Percentiles rank a stretch among this genome's conserved stretches.
Conservation (phyloP, 352 stramenopile genomes). For the Pythium myriotylum region DNA sequence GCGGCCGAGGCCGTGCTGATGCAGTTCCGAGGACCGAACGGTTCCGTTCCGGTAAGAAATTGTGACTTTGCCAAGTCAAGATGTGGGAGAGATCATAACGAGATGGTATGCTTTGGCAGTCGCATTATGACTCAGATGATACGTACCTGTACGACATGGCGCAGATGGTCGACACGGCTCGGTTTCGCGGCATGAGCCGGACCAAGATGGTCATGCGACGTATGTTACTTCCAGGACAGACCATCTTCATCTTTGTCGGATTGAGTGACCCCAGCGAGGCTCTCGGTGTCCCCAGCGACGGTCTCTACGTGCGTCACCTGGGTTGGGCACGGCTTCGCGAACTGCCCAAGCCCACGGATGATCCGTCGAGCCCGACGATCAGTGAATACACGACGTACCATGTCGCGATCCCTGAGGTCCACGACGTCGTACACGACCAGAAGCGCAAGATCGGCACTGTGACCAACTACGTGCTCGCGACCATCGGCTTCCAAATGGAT, state of each 20-base stretch:
- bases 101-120: no score
- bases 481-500: conserved; percentile 18
- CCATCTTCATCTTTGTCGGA: conserved; percentile 7
- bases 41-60: neutral
- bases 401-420: conserved; percentile 1
- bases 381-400: conserved; percentile 9
- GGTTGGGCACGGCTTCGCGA: conserved; percentile 8
- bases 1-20: conserved; percentile 3
- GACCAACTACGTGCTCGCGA: conserved; percentile 20
- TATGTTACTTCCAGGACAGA: neutral
- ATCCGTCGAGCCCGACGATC: neutral
- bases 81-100: no score
- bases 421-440: conserved; percentile 10
- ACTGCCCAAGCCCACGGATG: neutral
- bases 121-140: neutral
- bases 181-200: conserved; percentile 8
- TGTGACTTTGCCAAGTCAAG: no score
- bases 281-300: neutral
- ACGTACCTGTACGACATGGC: neutral
- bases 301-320: conserved; percentile 17
- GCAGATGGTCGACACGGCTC: conserved; percentile 8
- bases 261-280: conserved; percentile 9
- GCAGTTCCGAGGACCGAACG: neutral
- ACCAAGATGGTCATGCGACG: conserved; percentile 12
- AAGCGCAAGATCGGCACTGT: conserved; percentile 15